These are phyloP conservation scores for Ophiocordyceps sinensis DNA, from an alignment of 2,329 filamentous ascomycete genomes.

Conservation along the genomic window DNA sequence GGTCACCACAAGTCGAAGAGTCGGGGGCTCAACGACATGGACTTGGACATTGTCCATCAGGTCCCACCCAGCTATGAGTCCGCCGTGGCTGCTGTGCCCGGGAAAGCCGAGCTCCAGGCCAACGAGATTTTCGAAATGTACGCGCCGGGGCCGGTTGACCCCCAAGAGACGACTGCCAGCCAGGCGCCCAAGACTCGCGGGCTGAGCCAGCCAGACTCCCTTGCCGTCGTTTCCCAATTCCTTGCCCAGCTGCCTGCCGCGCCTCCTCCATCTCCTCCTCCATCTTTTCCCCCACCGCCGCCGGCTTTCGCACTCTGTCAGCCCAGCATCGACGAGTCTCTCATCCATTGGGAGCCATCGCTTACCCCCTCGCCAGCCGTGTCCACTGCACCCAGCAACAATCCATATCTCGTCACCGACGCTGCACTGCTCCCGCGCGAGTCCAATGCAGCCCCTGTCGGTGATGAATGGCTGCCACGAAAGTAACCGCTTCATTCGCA, in stretches of 20 bases:
- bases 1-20: constrained; percentile 32
- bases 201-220: too few species aligned
- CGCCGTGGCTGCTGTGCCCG: constrained; percentile 2
- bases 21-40: constrained; percentile 10
- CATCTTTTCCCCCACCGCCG: constrained; percentile 1
- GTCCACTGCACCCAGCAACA: constrained; percentile 1
- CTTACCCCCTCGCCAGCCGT: constrained; percentile 10
- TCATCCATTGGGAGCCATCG: constrained; percentile 13
- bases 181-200: too few species aligned
- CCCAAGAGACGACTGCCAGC: too few species aligned
- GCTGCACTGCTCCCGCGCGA: too few species aligned
- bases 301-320: constrained; percentile 11
- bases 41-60: constrained; percentile 18
- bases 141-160: constrained; percentile 13
- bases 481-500: too few species aligned
- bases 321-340: constrained; percentile 6
- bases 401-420: too few species aligned
- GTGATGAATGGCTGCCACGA: too few species aligned
- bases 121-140: constrained; percentile 39
- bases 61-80: constrained; percentile 30
- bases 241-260: too few species aligned
- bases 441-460: too few species aligned
- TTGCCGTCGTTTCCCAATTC: too few species aligned
- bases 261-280: not conserved
- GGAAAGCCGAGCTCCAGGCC: constrained; percentile 29